These are phyloP conservation scores for Cyberlindnera japonica DNA, from an alignment of 805 yeast species.

Conservation along the genomic window DNA sequence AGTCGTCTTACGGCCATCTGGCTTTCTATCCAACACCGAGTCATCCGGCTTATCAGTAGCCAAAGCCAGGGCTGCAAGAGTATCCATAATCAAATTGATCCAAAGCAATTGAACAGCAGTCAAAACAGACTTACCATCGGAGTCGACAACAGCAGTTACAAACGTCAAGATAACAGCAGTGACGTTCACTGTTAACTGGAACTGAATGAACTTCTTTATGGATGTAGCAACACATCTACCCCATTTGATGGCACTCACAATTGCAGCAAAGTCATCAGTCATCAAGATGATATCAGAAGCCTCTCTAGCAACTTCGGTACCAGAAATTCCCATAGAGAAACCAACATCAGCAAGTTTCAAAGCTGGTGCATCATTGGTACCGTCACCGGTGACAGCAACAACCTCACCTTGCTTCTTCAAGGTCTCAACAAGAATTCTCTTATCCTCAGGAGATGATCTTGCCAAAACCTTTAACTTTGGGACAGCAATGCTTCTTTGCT, in stretches of 20 bases:
- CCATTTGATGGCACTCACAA: slow-evolving; percentile 97
- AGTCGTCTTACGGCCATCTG: slow-evolving; percentile 76
- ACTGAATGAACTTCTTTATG: slow-evolving; percentile 92
- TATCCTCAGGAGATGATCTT: slow-evolving; percentile 94
- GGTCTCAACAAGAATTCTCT: slow-evolving; percentile 78
- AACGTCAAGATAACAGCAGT: slow-evolving; percentile 96
- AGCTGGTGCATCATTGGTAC: slow-evolving; percentile 99
- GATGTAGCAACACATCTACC: slow-evolving; percentile 96
- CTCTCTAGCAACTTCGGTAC: slow-evolving; percentile 98
- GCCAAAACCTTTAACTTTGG: slow-evolving; percentile 84
- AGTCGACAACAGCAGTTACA: slow-evolving; percentile 84
- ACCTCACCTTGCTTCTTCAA: slow-evolving; percentile 81
- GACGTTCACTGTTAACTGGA: slow-evolving; percentile 92
- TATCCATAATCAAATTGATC: slow-evolving; percentile 98
- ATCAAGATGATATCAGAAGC: slow-evolving; percentile 89
- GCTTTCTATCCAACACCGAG: slow-evolving; percentile 70
- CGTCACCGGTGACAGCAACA: slow-evolving; percentile 99
- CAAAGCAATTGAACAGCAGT: slow-evolving; percentile 97
- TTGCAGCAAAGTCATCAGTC: slow-evolving; percentile 93
- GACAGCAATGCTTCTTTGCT: slow-evolving; percentile 55
- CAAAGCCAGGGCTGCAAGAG: slow-evolving; percentile 93
- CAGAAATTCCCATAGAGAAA: slow-evolving; percentile 97
- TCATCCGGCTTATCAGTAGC: slow-evolving; percentile 97
- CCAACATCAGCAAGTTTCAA: slow-evolving; percentile 96
- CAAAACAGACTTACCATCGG: slow-evolving; percentile 77